Percentiles rank a stretch among this genome's conserved stretches.
Evolutionary conservation across 768 basidiomycete species (phyloP).

Genomic region (Paxillus involutus): DNA sequence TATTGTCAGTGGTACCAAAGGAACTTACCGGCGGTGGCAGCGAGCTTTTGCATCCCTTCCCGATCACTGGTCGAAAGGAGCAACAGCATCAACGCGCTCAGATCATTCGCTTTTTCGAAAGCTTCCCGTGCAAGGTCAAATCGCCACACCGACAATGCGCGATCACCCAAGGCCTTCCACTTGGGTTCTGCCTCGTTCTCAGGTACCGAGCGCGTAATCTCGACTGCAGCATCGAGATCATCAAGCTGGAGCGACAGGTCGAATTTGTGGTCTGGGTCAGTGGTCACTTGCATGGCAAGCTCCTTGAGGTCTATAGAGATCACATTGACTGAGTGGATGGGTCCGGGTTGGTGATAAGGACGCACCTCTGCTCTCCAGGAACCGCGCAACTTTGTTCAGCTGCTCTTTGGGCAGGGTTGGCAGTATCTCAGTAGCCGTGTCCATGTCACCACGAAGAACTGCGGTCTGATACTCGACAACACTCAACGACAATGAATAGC

Average conservation of each 20-base stretch:
- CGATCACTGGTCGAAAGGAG: slow-evolving; percentile 79
- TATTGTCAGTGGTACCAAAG: background rate
- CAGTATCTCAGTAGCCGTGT: slow-evolving; percentile 77
- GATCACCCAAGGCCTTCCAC: slow-evolving; percentile 94
- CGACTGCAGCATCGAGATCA: slow-evolving; percentile 85
- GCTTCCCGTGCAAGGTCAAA: slow-evolving; percentile 91
- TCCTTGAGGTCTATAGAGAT: slow-evolving; percentile 76
- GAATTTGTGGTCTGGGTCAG: slow-evolving; percentile 94
- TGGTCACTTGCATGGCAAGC: slow-evolving; percentile 87
- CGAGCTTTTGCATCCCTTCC: slow-evolving; percentile 64
- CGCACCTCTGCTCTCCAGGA: slow-evolving; percentile 86
- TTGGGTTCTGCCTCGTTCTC: slow-evolving; percentile 74
- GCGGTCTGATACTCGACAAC: slow-evolving; percentile 98
- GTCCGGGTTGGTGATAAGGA: background rate
- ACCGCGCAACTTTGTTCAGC: slow-evolving; percentile 89
- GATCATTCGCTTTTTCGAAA: slow-evolving; percentile 84
- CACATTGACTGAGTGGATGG: slow-evolving; percentile 5
- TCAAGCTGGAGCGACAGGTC: slow-evolving; percentile 89
- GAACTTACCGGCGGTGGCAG: slow-evolving; percentile 62
- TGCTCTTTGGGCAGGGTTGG: slow-evolving; percentile 87
- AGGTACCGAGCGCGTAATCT: slow-evolving; percentile 72
- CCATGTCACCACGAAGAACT: slow-evolving; percentile 86
- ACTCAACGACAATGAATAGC: slow-evolving; percentile 78
- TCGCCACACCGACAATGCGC: slow-evolving; percentile 88
- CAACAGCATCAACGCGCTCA: slow-evolving; percentile 85